Percentiles rank a stretch among this genome's conserved stretches.
Conservation (phyloP, 192 early-diverging fungal species). For the Geosiphon pyriformis region DNA sequence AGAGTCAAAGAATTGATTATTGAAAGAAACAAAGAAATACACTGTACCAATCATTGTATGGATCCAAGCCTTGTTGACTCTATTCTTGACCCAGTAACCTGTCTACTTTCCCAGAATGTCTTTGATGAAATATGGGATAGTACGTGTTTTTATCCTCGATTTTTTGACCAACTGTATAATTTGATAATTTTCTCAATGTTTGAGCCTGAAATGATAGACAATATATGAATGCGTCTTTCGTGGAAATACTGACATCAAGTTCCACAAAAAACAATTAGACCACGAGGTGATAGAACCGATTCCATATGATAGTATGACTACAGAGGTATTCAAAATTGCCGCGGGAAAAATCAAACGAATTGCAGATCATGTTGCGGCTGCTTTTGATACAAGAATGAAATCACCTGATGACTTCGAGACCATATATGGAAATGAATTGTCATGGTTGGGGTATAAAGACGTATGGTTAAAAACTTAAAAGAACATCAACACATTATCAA, state of each 20-base stretch:
- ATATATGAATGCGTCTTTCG: not conserved
- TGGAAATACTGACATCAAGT: no score
- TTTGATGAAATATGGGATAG: not conserved
- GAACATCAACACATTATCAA: not conserved
- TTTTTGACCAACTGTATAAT: not conserved
- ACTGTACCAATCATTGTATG: no score
- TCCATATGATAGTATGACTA: no score
- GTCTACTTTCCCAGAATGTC: not conserved
- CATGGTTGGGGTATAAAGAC: conserved; percentile 3
- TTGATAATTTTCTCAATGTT: not conserved
- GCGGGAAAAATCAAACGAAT: conserved; percentile 9
- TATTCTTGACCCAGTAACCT: not conserved
- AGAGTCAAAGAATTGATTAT: conserved; percentile 4
- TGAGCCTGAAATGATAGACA: conserved; percentile 1
- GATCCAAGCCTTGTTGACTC: not conserved
- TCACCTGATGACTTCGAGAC: not conserved
- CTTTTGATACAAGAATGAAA: conserved; percentile 5
- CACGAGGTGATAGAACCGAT: no score
- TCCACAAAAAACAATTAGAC: no score
- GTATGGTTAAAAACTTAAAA: not conserved
- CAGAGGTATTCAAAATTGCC: no score
- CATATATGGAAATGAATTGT: conserved; percentile 9
- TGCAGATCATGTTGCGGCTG: not conserved
- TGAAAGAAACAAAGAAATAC: not conserved
- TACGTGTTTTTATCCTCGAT: not conserved